Evolutionary conservation across 2,329 filamentous ascomycete genomes (phyloP).

Genomic region (Ascochyta koolunga): DNA sequence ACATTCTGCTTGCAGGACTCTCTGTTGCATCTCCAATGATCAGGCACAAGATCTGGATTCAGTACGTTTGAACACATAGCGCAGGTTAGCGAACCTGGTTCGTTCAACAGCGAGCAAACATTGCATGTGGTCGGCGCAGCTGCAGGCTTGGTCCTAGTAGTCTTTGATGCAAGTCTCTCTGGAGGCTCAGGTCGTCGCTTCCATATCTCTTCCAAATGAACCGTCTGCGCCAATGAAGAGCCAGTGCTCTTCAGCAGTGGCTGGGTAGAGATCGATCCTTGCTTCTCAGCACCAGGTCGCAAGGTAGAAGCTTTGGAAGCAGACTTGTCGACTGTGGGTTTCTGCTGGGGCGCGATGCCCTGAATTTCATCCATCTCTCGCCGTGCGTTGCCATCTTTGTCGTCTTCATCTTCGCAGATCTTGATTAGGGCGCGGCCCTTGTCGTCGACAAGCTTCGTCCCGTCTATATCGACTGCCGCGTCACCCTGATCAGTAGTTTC

Average conservation of each 20-base stretch:
- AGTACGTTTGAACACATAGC: slow-evolving; percentile 74
- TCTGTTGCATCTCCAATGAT: slow-evolving; percentile 69
- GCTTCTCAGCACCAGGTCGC: neutral
- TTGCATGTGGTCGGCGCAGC: slow-evolving; percentile 52
- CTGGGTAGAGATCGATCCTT: neutral
- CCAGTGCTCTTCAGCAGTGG: neutral
- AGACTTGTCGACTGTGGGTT: neutral
- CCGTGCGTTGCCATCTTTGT: slow-evolving; percentile 42
- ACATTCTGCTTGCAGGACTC: slow-evolving; percentile 59
- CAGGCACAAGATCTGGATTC: slow-evolving; percentile 57
- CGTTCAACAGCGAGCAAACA: slow-evolving; percentile 73
- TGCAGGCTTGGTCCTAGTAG: slow-evolving; percentile 7
- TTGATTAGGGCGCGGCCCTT: slow-evolving; percentile 71
- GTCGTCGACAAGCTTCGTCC: slow-evolving; percentile 67
- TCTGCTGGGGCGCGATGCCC: slow-evolving; percentile 43
- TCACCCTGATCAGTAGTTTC: slow-evolving; percentile 47
- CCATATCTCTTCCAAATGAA: slow-evolving; percentile 27
- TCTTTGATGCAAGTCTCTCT: neutral
- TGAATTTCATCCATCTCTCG: slow-evolving; percentile 73
- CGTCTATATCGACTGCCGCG: slow-evolving; percentile 69
- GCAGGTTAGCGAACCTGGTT: slow-evolving; percentile 63
- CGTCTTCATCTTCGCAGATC: slow-evolving; percentile 74
- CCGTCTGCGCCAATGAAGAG: slow-evolving; percentile 9
- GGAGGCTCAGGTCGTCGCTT: slow-evolving; percentile 20
- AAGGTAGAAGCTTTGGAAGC: neutral